phyloP scores from a whole-genome alignment of 441 rosid genomes.

The Kokia cookei region DNA sequence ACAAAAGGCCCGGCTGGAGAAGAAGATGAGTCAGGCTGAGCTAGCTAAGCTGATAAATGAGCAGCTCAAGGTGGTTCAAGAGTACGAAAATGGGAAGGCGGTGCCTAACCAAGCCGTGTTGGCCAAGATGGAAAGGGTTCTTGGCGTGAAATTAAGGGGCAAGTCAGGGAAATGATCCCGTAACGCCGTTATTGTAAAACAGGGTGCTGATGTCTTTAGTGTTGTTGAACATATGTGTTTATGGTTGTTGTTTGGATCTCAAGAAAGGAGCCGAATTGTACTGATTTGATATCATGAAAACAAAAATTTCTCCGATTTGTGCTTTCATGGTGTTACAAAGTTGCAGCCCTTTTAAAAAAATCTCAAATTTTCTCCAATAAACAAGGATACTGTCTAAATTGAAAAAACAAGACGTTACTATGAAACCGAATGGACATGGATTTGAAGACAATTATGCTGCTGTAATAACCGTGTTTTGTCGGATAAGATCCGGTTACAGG shows the following conservation, averaged over 20 bases:
- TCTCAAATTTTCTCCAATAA: no score
- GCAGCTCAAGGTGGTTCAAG: constrained; percentile 77
- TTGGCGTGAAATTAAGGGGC: constrained; percentile 73
- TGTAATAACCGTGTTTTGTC: no score
- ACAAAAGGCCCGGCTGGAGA: constrained; percentile 67
- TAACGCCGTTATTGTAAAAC: not conserved
- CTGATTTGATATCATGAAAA: not conserved
- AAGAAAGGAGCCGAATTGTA: not conserved
- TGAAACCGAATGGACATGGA: not conserved
- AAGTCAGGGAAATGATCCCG: constrained; percentile 34
- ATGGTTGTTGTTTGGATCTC: not conserved
- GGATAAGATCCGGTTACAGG: no score
- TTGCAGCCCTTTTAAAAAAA: no score
- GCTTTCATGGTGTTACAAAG: no score
- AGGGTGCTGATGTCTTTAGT: not conserved
- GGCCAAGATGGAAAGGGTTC: constrained; percentile 81
- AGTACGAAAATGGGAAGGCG: constrained; percentile 89
- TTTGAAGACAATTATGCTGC: no score
- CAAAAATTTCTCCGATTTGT: no score
- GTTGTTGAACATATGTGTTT: not conserved
- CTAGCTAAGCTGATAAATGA: constrained; percentile 81
- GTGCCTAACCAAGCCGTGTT: constrained; percentile 69
- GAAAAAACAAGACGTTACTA: not conserved
- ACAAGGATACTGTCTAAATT: not conserved
- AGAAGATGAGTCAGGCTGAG: constrained; percentile 83